Evolutionary conservation across 371 early-diverging fungal genomes (phyloP), one percentile per base, ranked within the genome.

Genomic region (Mucor mucedo): DNA sequence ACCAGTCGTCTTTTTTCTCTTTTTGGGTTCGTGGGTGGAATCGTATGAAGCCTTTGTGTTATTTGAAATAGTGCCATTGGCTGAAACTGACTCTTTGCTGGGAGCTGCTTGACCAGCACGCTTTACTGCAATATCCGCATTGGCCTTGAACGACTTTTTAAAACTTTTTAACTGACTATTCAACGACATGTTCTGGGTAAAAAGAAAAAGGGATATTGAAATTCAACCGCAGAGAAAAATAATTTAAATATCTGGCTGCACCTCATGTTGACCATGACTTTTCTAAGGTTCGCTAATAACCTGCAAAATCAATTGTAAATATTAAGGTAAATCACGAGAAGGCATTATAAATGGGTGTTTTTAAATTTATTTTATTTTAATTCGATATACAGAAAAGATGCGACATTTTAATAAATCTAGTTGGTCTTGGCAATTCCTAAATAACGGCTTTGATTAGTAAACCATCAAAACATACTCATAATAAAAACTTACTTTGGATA

Each of bases 41-140:
- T 75, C 77, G 59, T 72, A 76, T 11, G 79, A 63, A 28, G 77
- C 71, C 56, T 70, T 67, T 48, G 79, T 79, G 28, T 79, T 79
- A 42, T 75, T 76, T 29, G 70, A 59, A 44, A 79, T 79, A 21
- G 63, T 63, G 49, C 70, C 73, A 57, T 45, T 48, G 2, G 44
- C 21, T 40, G 54, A 16, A 28, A 42, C 58, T 9, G 32, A 16
- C 14, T 57, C 35, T 35, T 63, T 45, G 11, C 47, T 28, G 42
- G 63, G 63, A n/a, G 40, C 47, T 21, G 65, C 52, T 44, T 64
- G 72, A 6, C 73, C 79, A 14, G 70, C 70, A 71, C 80, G 62
- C 48, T 79, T 79, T 2, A 75, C 80, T 16, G 70, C 73, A 56
- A 79, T 52, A 13, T 73, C 66, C 6, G 77, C 70, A 62, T 68